Conservation (phyloP, 441 rosid species). For the Syzygium malaccense region DNA sequence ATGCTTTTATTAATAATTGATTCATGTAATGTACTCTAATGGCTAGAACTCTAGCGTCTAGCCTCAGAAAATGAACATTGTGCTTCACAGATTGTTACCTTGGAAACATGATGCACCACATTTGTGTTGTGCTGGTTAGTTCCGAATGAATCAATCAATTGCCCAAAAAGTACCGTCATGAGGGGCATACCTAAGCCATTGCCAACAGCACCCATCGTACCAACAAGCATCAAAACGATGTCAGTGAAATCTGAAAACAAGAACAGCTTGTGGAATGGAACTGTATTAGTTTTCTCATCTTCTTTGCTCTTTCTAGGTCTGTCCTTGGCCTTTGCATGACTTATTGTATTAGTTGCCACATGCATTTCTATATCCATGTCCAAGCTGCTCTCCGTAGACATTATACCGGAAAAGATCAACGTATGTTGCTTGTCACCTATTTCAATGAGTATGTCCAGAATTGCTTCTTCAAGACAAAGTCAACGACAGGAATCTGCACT, state of each 20-base stretch:
- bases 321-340: background rate
- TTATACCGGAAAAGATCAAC: background rate
- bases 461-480: background rate
- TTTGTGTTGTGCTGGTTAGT: background rate
- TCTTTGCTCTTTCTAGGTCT: background rate
- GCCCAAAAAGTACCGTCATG: slow-evolving; percentile 3
- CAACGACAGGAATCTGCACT: background rate
- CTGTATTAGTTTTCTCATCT: background rate
- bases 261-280: slow-evolving; percentile 5
- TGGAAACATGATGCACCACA: background rate
- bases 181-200: slow-evolving; percentile 7
- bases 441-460: background rate
- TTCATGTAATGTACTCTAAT: background rate
- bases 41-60: background rate
- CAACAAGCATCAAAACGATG: slow-evolving; percentile 1
- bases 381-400: background rate
- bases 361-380: background rate
- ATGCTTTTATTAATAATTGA: background rate
- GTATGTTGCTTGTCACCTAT: background rate
- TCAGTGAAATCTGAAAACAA: slow-evolving; percentile 6
- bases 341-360: background rate
- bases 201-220: slow-evolving; percentile 6
- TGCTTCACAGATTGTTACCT: background rate
- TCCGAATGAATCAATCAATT: slow-evolving; percentile 2
- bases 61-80: background rate